Evolutionary conservation across 2,329 filamentous ascomycete species (phyloP).

Genomic region (Hypoxylon sp.): DNA sequence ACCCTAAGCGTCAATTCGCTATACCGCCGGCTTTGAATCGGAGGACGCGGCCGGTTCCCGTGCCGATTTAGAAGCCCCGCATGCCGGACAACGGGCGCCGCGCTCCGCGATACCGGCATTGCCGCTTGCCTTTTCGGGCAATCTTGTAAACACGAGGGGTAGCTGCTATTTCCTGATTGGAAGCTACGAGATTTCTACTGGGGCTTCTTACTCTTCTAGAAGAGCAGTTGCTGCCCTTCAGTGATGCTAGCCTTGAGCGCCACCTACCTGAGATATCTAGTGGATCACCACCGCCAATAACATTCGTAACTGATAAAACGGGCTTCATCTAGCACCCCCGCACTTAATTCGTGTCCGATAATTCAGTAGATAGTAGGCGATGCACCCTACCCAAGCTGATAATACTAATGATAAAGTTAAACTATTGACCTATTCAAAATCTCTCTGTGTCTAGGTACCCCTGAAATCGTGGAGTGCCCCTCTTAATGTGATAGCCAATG

Average conservation of each 20-base stretch:
- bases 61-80: constrained; percentile 1
- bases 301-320: no score
- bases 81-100: neutral
- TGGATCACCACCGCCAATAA: neutral
- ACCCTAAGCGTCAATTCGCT: neutral
- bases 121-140: neutral
- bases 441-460: no score
- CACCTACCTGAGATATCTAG: no score
- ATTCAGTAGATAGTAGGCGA: no score
- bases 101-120: neutral
- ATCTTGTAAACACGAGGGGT: neutral
- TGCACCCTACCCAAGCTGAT: no score
- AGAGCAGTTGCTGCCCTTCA: neutral
- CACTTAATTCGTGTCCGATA: no score
- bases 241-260: no score
- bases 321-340: no score
- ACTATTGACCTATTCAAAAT: no score
- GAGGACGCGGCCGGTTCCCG: neutral
- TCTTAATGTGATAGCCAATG: no score
- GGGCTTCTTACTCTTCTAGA: neutral
- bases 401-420: no score
- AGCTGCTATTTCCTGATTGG: neutral
- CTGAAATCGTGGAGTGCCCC: no score
- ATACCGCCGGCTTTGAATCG: constrained; percentile 2
- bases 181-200: neutral